These are phyloP conservation scores for Lophiotrema nucula DNA, from an alignment of 495 filamentous ascomycete species.

Conservation along the genomic window DNA sequence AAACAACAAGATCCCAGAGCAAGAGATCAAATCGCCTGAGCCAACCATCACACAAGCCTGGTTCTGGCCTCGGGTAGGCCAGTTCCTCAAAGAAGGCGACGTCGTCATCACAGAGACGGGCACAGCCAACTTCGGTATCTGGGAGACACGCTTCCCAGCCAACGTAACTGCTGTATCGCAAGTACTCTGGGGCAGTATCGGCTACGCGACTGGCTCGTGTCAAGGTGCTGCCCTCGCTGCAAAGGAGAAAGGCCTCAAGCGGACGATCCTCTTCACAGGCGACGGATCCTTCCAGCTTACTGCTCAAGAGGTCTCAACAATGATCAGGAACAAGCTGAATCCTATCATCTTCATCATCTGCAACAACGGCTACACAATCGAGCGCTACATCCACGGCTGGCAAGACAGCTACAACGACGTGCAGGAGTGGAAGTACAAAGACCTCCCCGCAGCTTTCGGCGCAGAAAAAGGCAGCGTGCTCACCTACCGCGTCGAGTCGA, in stretches of 20 bases:
- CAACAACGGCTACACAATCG: constrained; percentile 55
- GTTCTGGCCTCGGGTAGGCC: constrained; percentile 80
- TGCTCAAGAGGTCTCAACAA: constrained; percentile 81
- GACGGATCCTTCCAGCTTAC: constrained; percentile 87
- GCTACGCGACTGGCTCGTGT: constrained; percentile 37
- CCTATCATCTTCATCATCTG: constrained; percentile 67
- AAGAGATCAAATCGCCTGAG: constrained; percentile 47
- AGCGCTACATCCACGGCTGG: constrained; percentile 52
- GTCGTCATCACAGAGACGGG: constrained; percentile 87
- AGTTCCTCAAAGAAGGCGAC: constrained; percentile 73
- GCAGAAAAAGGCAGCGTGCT: constrained; percentile 55
- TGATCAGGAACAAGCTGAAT: constrained; percentile 72
- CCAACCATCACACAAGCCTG: constrained; percentile 75
- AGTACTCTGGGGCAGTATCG: constrained; percentile 87
- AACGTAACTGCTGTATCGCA: constrained; percentile 76
- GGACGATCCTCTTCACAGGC: constrained; percentile 75
- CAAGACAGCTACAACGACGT: constrained; percentile 52
- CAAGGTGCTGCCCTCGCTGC: constrained; percentile 52
- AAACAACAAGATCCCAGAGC: constrained; percentile 58
- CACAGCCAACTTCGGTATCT: constrained; percentile 86
- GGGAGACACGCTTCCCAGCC: constrained; percentile 78
- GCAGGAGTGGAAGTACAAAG: constrained; percentile 52
- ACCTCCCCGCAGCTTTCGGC: constrained; percentile 68
- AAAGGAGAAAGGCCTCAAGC: constrained; percentile 37
- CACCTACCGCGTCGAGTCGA: constrained; percentile 69